Evolutionary conservation across 2,329 filamentous ascomycete genomes (phyloP), one percentile per base, ranked within the genome.

Genomic region (Akanthomyces muscarius): DNA sequence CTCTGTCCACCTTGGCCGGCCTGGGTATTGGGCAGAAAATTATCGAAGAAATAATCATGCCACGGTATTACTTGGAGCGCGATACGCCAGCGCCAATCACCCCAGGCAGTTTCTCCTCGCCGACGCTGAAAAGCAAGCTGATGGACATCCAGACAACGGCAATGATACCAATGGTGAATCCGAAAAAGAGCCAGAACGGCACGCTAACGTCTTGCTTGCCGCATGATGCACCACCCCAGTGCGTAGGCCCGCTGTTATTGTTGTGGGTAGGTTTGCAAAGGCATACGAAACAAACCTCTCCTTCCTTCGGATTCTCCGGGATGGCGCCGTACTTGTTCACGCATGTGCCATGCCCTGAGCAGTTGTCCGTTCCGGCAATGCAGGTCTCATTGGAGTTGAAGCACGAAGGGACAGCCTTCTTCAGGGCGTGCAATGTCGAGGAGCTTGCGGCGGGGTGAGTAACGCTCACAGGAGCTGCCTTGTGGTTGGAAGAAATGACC

Each of bases 51-150:
- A 18, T 7, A 21, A 11, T 45, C 25, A 16, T 14, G 47, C 45
- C 48, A 16, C 25, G 25, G 11, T 7, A 30, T 51, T 60, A 85
- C 76, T 88, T 92, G 41, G 87, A 82, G 64, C 87, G 85, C 67
- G 89, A 90, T 44, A 99, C 94, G 66, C 95, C 95, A 54, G 95
- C 95, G n/a, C 92, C 92, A 75, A 99, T 93, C 10, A 99, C 94
- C 69, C 92, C 92, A 0, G 95, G 95, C 67, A 98, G 81, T 77
- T 92, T 89, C 79, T 96, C 88, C 74, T 90, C 86, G 41, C 94
- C 95, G 71, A 98, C 90, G 66, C 81, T 88, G 76, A 89, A 95
- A 61, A 99, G 76, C 81, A 96, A 80, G 6, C 88, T 86, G 69
- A 98, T 88, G 13, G 86, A 87, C 73, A 89, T 88, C 44, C 81